These are phyloP conservation scores for Phyllosticta paracitricarpa DNA, from an alignment of 2,329 filamentous ascomycete species.

Conservation along the genomic window DNA sequence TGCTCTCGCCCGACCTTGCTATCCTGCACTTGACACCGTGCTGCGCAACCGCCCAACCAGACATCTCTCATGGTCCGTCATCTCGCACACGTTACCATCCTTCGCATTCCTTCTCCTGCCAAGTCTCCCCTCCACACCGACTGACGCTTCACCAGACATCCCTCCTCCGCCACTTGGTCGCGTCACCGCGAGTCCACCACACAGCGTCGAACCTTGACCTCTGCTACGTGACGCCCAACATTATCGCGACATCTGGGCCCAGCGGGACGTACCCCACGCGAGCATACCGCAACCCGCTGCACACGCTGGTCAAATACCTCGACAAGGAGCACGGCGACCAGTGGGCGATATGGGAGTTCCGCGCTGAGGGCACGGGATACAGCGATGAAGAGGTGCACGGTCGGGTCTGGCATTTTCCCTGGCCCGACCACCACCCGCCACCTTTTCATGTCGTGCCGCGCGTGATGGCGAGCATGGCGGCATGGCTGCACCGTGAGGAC, in stretches of 20 bases:
- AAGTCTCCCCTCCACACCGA: not conserved
- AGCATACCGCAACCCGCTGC: constrained; percentile 87
- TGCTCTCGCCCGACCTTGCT: not conserved
- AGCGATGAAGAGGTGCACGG: constrained; percentile 81
- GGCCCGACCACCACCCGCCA: constrained; percentile 94
- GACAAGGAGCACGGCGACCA: constrained; percentile 71
- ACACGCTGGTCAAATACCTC: constrained; percentile 77
- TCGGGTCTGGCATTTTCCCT: constrained; percentile 83
- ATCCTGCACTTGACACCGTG: not conserved
- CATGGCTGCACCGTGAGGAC: constrained; percentile 53
- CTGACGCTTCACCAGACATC: constrained; percentile 19
- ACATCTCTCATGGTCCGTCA: not conserved
- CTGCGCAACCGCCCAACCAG: not conserved
- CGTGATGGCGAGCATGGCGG: constrained; percentile 85
- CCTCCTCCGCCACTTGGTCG: constrained; percentile 81
- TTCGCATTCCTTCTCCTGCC: not conserved
- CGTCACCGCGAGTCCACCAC: constrained; percentile 73
- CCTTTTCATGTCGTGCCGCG: constrained; percentile 81
- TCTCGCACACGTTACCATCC: not conserved
- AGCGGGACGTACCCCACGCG: constrained; percentile 81
- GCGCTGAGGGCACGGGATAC: constrained; percentile 92
- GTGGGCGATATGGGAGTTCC: constrained; percentile 98
- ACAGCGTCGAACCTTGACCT: constrained; percentile 83
- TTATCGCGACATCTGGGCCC: constrained; percentile 72
- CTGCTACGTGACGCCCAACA: constrained; percentile 86